Percentiles rank a stretch among this genome's conserved stretches.
These are phyloP conservation scores for Psilocybe sp. DNA, from an alignment of 768 basidiomycete species.

Conservation along the genomic window DNA sequence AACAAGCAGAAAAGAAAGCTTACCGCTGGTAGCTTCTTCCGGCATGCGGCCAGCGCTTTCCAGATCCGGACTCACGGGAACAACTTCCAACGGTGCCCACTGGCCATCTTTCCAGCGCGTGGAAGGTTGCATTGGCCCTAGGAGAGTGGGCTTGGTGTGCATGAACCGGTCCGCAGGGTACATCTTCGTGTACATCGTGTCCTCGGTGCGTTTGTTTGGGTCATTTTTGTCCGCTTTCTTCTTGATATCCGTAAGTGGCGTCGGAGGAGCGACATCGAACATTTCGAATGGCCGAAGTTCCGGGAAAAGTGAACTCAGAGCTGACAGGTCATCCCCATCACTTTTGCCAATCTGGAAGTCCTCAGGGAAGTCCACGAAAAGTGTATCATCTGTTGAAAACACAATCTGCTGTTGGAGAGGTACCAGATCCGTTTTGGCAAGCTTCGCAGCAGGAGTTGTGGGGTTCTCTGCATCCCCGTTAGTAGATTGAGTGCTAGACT, in stretches of 20 bases:
- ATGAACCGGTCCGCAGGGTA: slow-evolving; percentile 77
- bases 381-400: slow-evolving; percentile 53
- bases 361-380: slow-evolving; percentile 40
- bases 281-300: slow-evolving; percentile 68
- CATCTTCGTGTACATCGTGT: slow-evolving; percentile 72
- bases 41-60: slow-evolving; percentile 36
- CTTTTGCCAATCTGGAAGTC: no score
- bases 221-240: slow-evolving; percentile 64
- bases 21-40: slow-evolving; percentile 55
- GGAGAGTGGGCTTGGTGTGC: slow-evolving; percentile 76
- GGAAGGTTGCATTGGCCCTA: slow-evolving; percentile 82
- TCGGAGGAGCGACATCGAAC: slow-evolving; percentile 41
- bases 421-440: slow-evolving; percentile 41
- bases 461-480: slow-evolving; percentile 31
- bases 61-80: slow-evolving; percentile 39
- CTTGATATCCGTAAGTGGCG: slow-evolving; percentile 29
- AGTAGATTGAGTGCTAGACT: slow-evolving; percentile 38
- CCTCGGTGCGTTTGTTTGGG: slow-evolving; percentile 75
- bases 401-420: slow-evolving; percentile 62
- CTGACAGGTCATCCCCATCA: slow-evolving; percentile 25
- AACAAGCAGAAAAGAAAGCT: slow-evolving; percentile 14
- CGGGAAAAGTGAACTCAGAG: slow-evolving; percentile 72
- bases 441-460: slow-evolving; percentile 31
- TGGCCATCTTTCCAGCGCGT: slow-evolving; percentile 64
- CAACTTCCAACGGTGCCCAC: slow-evolving; percentile 66